These are phyloP conservation scores for Xylariales sp. DNA, from an alignment of 2,329 filamentous ascomycete species.

Conservation along the genomic window DNA sequence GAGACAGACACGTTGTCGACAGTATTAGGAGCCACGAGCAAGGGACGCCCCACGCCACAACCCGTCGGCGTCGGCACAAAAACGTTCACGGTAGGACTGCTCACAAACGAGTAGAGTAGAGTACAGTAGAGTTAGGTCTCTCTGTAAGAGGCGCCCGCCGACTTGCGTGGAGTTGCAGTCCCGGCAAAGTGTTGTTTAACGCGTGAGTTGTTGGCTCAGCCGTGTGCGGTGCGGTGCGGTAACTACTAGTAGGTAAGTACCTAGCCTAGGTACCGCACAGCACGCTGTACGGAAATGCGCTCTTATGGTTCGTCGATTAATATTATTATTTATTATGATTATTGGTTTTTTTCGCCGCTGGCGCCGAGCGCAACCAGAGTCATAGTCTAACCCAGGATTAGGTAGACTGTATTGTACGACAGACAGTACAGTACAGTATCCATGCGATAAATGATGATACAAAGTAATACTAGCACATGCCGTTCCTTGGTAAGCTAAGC, in stretches of 20 bases:
- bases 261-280: no score
- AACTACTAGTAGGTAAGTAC: no score
- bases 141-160: no score
- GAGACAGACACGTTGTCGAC: constrained; percentile 26
- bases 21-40: constrained; percentile 26
- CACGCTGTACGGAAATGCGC: background rate
- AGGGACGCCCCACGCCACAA: constrained; percentile 11
- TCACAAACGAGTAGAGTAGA: constrained; percentile 1
- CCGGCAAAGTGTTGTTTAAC: background rate
- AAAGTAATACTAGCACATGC: no score
- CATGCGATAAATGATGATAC: background rate
- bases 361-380: background rate
- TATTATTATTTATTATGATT: background rate
- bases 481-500: background rate
- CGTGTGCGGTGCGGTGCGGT: constrained; percentile 10
- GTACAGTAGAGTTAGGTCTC: no score
- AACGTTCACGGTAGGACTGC: background rate
- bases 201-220: background rate
- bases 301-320: background rate
- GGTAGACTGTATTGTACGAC: no score
- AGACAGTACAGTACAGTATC: background rate
- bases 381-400: background rate
- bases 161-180: constrained; percentile 1
- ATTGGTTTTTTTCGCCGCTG: no score
- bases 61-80: background rate